Evolutionary conservation across 306 rosid genomes (phyloP).

Genomic region (Senna tora): DNA sequence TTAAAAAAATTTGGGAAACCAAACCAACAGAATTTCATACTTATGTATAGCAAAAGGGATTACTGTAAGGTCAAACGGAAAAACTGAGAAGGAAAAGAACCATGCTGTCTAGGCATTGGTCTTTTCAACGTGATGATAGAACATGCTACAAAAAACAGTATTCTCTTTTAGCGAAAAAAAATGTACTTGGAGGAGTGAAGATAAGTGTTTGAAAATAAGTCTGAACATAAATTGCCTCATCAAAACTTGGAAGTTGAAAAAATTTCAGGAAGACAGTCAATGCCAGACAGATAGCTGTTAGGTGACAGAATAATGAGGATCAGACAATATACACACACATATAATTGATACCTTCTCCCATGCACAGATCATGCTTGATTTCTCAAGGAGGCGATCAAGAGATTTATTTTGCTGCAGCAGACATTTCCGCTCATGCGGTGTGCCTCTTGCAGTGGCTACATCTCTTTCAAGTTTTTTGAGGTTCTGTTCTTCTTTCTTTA

Average conservation of each 20-base stretch:
- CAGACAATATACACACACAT: neutral
- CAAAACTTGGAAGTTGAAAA: neutral
- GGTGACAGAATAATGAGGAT: neutral
- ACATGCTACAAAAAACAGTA: constrained; percentile 3
- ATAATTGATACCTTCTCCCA: constrained; percentile 68
- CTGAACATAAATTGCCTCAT: constrained; percentile 24
- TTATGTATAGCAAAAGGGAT: constrained; percentile 3
- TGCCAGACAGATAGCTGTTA: constrained; percentile 7
- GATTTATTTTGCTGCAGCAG: constrained; percentile 52
- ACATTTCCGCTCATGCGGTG: constrained; percentile 60
- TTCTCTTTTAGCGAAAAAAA: constrained; percentile 1
- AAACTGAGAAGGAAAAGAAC: constrained; percentile 24
- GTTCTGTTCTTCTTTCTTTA: constrained; percentile 69
- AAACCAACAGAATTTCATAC: neutral
- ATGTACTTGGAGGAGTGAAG: neutral
- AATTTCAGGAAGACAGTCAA: neutral
- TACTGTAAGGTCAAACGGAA: constrained; percentile 12
- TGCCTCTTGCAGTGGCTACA: constrained; percentile 58
- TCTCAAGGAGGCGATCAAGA: constrained; percentile 69
- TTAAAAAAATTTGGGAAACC: constrained; percentile 4
- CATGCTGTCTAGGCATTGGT: neutral
- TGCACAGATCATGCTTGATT: constrained; percentile 56
- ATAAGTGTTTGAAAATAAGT: neutral
- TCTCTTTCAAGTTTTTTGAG: constrained; percentile 75
- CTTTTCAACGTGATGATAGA: constrained; percentile 20